Conservation (phyloP, 2,329 filamentous ascomycete species). For the Fusarium incarnatum region DNA sequence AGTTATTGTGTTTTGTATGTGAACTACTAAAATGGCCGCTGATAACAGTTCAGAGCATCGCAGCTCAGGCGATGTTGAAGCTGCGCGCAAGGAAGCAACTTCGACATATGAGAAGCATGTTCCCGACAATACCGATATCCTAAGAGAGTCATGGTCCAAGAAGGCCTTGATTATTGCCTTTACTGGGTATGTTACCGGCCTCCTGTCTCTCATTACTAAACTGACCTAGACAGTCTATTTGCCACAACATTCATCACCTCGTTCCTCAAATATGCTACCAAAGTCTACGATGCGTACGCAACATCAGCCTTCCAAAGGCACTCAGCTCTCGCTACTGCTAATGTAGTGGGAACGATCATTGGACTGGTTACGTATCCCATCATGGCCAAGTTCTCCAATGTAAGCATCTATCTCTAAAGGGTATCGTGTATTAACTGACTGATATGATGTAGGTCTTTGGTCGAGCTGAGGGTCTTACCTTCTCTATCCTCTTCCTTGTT, state of each 20-base stretch:
- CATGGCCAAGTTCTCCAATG: slow-evolving; percentile 69
- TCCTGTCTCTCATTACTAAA: accelerated
- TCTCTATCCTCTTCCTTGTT: slow-evolving; percentile 45
- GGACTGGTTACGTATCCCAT: slow-evolving; percentile 67
- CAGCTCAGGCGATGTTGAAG: slow-evolving; percentile 30
- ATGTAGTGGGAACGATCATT: slow-evolving; percentile 61
- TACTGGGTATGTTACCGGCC: slow-evolving; percentile 20
- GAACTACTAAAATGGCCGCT: slow-evolving; percentile 7
- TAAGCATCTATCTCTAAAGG: accelerated
- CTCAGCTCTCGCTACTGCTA: slow-evolving; percentile 61
- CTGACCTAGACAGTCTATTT: slow-evolving; percentile 41
- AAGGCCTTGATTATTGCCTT: slow-evolving; percentile 43
- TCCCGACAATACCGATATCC: slow-evolving; percentile 35
- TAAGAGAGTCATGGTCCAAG: slow-evolving; percentile 42
- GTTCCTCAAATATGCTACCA: slow-evolving; percentile 50
- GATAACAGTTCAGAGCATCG: slow-evolving; percentile 19
- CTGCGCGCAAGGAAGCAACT: neutral
- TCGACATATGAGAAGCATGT: neutral
- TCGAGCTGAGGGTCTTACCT: slow-evolving; percentile 64
- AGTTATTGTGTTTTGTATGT: accelerated
- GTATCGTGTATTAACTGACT: neutral
- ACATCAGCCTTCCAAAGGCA: slow-evolving; percentile 58
- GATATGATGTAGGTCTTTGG: slow-evolving; percentile 59
- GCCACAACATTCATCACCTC: slow-evolving; percentile 48
- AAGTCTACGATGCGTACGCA: slow-evolving; percentile 50